Base-by-base conservation (phyloP, 2,329 filamentous ascomycete species). In the Emmonsiellopsis sp. region DNA sequence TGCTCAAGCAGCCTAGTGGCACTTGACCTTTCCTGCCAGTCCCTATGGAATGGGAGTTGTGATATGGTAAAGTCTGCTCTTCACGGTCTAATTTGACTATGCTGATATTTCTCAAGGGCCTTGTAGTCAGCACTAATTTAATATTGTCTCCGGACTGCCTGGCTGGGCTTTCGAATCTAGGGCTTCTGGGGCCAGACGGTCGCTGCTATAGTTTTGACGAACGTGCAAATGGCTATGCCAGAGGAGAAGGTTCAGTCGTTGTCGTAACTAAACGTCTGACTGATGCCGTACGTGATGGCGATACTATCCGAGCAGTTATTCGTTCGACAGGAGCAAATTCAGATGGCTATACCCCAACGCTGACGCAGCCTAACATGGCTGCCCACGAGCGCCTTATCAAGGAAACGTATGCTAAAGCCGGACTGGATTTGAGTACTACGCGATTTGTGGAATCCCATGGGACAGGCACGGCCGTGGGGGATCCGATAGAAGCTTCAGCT, bases 251-350 rank as follows among this genome's bases (percentile, higher is more conserved):
- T 8, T 59, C 70, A 10, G 68, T 60, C 4, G 56, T 62, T 30
- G 26, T 76, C 7, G 42, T 73, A 0, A 38, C 77, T 2, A 76
- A 77, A 57, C 64, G 61, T 0, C 57, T 76, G 0, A 59, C 64
- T 5, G 62, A 69, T 50, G 74, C 73, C 1, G 51, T 76, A 8
- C 54, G 59, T 15, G 71, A 73, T 45, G 64, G 66, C 10, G 71
- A 77, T 57, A 61, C 63, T 0, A 71, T 78, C 38, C 66, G 69
- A 1, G 69, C 68, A 4, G 62, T 77, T 4, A 72, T 76, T 34
- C 61, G 65, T 10, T 67, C 59, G 1, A 69, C 63, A 32, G 70
- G 64, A 7, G 55, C 65, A 10, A 75, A 73, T 56, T 65, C 70
- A 52, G 71, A 77, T 57, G 75, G 75, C 2, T 61, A 62, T 32